Conservation (phyloP, 306 rosid genomes). For the Mimosa pudica region DNA sequence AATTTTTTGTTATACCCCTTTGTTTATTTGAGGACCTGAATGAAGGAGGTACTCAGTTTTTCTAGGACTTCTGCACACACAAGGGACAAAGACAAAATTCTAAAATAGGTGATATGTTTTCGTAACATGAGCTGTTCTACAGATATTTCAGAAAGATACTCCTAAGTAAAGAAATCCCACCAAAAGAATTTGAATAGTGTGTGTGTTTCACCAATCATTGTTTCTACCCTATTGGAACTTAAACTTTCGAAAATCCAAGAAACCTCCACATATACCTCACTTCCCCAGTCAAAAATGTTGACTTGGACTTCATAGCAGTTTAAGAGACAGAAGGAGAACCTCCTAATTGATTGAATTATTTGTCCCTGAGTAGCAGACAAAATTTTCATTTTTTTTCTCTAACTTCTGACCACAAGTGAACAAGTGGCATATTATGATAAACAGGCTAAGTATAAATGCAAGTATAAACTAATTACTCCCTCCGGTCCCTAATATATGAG, state of each 20-base stretch:
- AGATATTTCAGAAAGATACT: not conserved
- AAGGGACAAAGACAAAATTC: constrained; percentile 16
- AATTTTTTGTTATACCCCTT: not conserved
- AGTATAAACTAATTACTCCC: not conserved
- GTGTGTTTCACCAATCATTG: constrained; percentile 17
- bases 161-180: constrained; percentile 7
- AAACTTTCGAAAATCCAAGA: constrained; percentile 24
- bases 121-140: not conserved
- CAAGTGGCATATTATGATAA: constrained; percentile 33
- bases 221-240: constrained; percentile 26
- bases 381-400: constrained; percentile 14
- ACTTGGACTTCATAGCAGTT: constrained; percentile 22
- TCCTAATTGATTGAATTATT: not conserved
- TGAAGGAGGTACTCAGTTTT: not conserved
- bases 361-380: constrained; percentile 30
- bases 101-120: constrained; percentile 7
- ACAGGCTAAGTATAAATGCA: constrained; percentile 17
- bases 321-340: constrained; percentile 14
- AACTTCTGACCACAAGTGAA: constrained; percentile 25
- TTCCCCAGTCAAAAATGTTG: constrained; percentile 33
- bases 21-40: constrained; percentile 5
- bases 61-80: not conserved
- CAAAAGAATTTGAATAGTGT: constrained; percentile 13
- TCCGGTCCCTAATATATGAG: too few species aligned
- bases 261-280: constrained; percentile 32